phyloP scores from a whole-genome alignment of 108 stramenopile species.

The Nannochloropsis gaditana region DNA sequence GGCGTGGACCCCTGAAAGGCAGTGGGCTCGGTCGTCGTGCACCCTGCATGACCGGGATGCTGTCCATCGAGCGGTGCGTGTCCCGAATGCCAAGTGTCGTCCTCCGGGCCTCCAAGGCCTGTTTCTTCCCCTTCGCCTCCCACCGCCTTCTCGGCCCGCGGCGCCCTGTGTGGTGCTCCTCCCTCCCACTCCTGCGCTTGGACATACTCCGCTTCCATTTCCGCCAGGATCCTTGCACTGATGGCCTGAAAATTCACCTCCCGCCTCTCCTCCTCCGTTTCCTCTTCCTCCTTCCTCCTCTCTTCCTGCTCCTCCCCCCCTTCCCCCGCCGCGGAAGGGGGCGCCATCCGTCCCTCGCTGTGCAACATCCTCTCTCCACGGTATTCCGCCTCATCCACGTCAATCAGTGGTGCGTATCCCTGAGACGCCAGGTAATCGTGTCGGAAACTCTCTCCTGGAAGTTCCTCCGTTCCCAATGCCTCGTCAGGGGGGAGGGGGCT shows the following conservation, averaged over 20 bases:
- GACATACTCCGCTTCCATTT: slow-evolving; percentile 4
- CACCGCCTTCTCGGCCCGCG: background rate
- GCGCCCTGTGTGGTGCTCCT: background rate
- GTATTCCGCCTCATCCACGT: background rate
- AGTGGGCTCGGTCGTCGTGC: background rate
- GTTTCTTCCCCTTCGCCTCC: background rate
- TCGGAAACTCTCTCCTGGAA: no score
- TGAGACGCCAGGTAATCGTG: background rate
- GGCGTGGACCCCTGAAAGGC: background rate
- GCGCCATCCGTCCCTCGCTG: background rate
- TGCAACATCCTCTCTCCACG: background rate
- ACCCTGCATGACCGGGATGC: background rate
- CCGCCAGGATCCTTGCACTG: background rate
- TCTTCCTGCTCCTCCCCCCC: background rate
- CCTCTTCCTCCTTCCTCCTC: background rate
- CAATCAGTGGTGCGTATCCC: background rate
- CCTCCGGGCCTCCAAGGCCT: background rate
- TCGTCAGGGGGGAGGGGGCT: no score
- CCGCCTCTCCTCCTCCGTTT: background rate
- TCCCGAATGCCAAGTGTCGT: background rate
- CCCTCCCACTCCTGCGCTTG: background rate
- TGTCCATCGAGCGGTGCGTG: background rate
- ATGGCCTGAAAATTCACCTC: background rate
- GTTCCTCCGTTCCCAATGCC: background rate
- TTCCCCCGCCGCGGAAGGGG: background rate